Conservation (phyloP, 1,284 basidiomycete species). For the Heliocybe sulcata region DNA sequence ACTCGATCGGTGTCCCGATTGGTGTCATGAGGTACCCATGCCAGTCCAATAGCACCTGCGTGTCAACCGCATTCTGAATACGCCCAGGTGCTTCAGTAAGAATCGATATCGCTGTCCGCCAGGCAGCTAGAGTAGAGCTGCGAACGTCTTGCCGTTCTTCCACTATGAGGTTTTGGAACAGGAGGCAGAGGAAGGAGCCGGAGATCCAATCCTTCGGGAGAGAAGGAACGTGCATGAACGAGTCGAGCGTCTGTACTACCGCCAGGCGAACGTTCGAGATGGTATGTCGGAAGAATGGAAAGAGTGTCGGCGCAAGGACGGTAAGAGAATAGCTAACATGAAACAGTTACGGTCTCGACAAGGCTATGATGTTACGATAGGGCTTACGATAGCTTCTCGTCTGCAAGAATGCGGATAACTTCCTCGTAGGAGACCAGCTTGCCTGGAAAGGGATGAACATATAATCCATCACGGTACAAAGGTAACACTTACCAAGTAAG, state of each 20-base stretch:
- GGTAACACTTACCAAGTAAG: conserved; percentile 58
- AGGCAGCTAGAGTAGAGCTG: conserved; percentile 69
- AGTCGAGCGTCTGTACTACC: conserved; percentile 85
- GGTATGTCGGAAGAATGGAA: conserved; percentile 97
- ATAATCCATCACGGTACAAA: conserved; percentile 10
- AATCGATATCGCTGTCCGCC: conserved; percentile 66
- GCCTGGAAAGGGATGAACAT: conserved; percentile 34
- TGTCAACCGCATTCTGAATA: conserved; percentile 45
- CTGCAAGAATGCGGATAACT: conserved; percentile 73
- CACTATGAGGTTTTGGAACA: conserved; percentile 93
- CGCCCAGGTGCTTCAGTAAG: conserved; percentile 37
- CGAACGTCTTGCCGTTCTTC: conserved; percentile 90
- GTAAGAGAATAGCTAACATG: conserved; percentile 64
- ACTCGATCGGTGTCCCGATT: conserved; percentile 76
- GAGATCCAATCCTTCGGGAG: conserved; percentile 83
- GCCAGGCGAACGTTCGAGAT: conserved; percentile 91
- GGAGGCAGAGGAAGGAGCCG: conserved; percentile 70
- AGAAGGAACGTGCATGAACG: conserved; percentile 76
- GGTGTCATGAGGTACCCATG: conserved; percentile 90
- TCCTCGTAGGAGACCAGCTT: conserved; percentile 77
- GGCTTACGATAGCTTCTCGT: conserved; percentile 60
- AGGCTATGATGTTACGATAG: neutral
- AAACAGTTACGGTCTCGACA: conserved; percentile 8
- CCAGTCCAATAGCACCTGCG: conserved; percentile 67
- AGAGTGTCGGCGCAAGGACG: conserved; percentile 81